phyloP scores from a whole-genome alignment of 2,329 filamentous ascomycete genomes.

The Botrytis fabae region DNA sequence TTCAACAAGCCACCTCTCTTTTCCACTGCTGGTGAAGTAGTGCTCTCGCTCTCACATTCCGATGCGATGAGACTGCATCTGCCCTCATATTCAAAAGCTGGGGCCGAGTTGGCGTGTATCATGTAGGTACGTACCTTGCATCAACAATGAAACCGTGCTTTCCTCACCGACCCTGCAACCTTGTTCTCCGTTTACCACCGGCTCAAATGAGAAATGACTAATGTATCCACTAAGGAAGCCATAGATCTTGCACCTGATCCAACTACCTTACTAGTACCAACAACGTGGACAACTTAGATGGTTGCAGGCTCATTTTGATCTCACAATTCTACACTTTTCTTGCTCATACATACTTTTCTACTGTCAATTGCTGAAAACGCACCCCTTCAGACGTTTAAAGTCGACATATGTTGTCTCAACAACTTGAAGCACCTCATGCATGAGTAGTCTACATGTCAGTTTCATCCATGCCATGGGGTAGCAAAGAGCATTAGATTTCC shows the following conservation, averaged over 20 bases:
- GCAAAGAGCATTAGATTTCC: too few relatives aligned
- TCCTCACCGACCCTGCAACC: background rate
- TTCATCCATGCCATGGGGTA: too few relatives aligned
- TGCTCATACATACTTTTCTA: background rate
- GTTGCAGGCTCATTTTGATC: background rate
- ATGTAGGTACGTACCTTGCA: background rate
- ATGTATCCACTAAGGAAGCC: background rate
- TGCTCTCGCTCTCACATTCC: background rate
- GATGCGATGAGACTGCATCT: background rate
- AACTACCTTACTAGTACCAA: background rate
- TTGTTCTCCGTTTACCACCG: background rate
- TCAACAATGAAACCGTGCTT: slow-evolving; percentile 4
- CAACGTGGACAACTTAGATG: background rate
- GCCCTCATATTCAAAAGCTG: background rate
- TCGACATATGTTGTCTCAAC: background rate
- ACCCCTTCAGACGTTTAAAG: background rate
- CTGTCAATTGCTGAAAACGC: background rate
- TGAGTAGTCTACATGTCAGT: too few relatives aligned
- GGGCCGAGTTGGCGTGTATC: background rate
- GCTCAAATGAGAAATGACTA: background rate
- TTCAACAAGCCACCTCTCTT: too few relatives aligned
- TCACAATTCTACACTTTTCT: background rate
- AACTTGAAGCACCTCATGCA: too few relatives aligned
- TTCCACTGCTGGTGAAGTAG: background rate
- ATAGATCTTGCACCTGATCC: background rate